Evolutionary conservation across 2,329 filamentous ascomycete genomes (phyloP), one percentile per base, ranked within the genome.

Genomic region (Acephala macrosclerotiorum): DNA sequence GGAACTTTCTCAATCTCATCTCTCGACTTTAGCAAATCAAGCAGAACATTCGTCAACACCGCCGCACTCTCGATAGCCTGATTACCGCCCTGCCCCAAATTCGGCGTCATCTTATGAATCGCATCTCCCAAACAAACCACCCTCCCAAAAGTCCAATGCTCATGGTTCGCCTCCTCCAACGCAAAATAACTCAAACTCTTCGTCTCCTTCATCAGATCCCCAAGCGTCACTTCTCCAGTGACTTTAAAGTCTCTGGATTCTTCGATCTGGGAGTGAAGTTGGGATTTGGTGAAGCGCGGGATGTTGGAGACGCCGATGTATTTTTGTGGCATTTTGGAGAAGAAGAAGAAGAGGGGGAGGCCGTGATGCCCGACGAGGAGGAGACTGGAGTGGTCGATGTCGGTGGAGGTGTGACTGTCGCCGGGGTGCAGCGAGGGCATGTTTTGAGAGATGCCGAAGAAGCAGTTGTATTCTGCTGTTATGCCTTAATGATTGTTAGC

Each of bases 1-100:
- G n/a, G 16, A 9, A 59, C 25, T 20, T 45, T 59, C 25, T 16
- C 58, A 20, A 5, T 26, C 20, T 18, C 20, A 3, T 40, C 55
- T 6, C 6, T 22, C 18, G 20, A 1, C 2, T 35, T 38, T 1
- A 61, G 33, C 33, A 56, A 18, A 29, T 55, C 29, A n/a, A 55
- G 20, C 14, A 61, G 18, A 12, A 71, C 67, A 40, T 78, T 79
- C 12, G 77, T 73, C 3, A 80, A 68, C 11, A 71, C 70, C 5
- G 79, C 79, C 2, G 76, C 78, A 60, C 75, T 75, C 67, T 82
- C 79, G 18, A 81, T 79, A 1, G 79, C 78, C 63, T 71, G 74
- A 66, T 81, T 81, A 18, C 77, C 80, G 0, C 80, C 79, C 70
- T 80, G 79, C 9, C 79, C 79, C 55, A 68, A 60, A 68, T 73